phyloP scores from a whole-genome alignment of 2,329 filamentous ascomycete genomes.

The Ambrosiella cleistominuta region DNA sequence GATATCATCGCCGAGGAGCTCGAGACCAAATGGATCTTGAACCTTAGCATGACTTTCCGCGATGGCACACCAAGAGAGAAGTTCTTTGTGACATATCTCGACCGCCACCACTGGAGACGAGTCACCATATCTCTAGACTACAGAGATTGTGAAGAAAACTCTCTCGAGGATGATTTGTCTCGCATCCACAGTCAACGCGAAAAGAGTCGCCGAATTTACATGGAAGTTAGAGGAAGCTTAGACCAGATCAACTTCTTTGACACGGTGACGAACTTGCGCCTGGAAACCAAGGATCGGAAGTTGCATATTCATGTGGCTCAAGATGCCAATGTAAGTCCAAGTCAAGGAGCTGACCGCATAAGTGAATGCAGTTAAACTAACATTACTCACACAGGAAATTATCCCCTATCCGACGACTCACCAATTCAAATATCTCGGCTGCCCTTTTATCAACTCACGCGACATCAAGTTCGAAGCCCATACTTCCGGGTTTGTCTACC shows the following conservation, averaged over 20 bases:
- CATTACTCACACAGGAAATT: slow-evolving; percentile 42
- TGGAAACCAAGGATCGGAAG: slow-evolving; percentile 73
- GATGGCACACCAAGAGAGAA: slow-evolving; percentile 88
- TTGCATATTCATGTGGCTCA: slow-evolving; percentile 97
- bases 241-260: slow-evolving; percentile 91
- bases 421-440: slow-evolving; percentile 56
- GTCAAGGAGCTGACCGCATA: neutral
- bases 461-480: slow-evolving; percentile 76
- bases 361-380: slow-evolving; percentile 13
- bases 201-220: slow-evolving; percentile 84
- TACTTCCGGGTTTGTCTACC: slow-evolving; percentile 94
- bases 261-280: slow-evolving; percentile 86
- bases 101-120: slow-evolving; percentile 65
- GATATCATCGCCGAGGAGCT: slow-evolving; percentile 60
- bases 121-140: slow-evolving; percentile 94
- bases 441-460: slow-evolving; percentile 48
- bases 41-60: slow-evolving; percentile 94
- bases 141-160: slow-evolving; percentile 58
- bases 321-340: slow-evolving; percentile 53
- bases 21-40: slow-evolving; percentile 83
- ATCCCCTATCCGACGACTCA: slow-evolving; percentile 65
- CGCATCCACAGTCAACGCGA: slow-evolving; percentile 69
- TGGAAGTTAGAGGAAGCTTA: slow-evolving; percentile 81
- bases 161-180: slow-evolving; percentile 69
- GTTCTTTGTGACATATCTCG: slow-evolving; percentile 90